Base-by-base conservation (phyloP, 441 rosid species). In the Mallotus japonicus region DNA sequence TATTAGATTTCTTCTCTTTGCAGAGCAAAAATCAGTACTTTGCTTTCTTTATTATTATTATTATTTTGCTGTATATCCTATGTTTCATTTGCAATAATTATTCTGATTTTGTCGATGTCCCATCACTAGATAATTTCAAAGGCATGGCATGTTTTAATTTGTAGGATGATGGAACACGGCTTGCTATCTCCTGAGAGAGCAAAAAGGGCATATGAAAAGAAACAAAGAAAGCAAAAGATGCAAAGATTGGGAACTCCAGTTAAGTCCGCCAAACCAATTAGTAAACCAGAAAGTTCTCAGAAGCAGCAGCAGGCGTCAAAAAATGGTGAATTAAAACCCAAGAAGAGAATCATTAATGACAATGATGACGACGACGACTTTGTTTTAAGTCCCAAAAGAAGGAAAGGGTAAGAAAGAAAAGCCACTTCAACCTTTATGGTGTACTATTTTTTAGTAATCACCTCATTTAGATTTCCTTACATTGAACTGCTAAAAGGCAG, bases 91-190 rank as follows among this genome's bases (percentile, higher is more conserved):
- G 20, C 57, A 28, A 49, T 49, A 24, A 50, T 50, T 15, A 50
- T 50, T 50, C 2, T 40, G 40, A 32, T 51, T 34, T 37, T 22
- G 34, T 68, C 10, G 6, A 28, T 8, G 16, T 42, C 13, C 6
- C 46, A 47, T 10, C 24, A 8, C 32, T 17, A 6, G n/a, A 37
- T 19, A 16, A 62, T 55, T 16, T 19, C 32, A 51, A 69, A 53
- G 32, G 42, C 46, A 19, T 69, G 65, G 66, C 69, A 56, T 68
- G 24, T 61, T 66, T 67, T 46, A 22, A 54, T 57, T 73, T 80
- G 62, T 81, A 94, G 98, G 98, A 83, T 94, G 88, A 92, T 94
- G 97, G 97, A 94, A 82, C 97, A 94, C 72, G 97, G 97, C 22
- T 77, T 92, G 83, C 82, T 94, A 76, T 88, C 97, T 70, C 84